phyloP scores from a whole-genome alignment of 345 rosid genomes.

The Salix brachista region DNA sequence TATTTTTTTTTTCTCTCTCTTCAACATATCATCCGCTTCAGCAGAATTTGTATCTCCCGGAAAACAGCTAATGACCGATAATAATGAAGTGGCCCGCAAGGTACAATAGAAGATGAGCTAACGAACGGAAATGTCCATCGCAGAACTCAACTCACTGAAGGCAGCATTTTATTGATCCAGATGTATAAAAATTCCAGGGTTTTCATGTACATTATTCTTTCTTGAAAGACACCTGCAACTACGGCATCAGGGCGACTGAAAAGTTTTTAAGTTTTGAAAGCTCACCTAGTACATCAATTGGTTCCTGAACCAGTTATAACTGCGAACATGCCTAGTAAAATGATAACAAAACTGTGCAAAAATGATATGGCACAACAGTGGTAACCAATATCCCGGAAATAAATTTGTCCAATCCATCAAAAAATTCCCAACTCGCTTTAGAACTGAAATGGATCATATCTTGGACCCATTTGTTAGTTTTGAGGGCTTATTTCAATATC shows the following conservation, averaged over 20 bases:
- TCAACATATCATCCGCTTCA: no score
- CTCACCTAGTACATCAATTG: not conserved
- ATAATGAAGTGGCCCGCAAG: no score
- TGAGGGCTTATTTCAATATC: slow-evolving; percentile 10
- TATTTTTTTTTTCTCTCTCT: no score
- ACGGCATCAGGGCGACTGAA: not conserved
- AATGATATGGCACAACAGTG: slow-evolving; percentile 4
- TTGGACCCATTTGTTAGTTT: slow-evolving; percentile 4
- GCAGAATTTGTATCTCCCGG: no score
- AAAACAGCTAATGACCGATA: no score
- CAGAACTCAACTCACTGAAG: not conserved
- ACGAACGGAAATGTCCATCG: no score
- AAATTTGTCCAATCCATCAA: not conserved
- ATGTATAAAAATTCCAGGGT: not conserved
- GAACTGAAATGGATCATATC: slow-evolving; percentile 1
- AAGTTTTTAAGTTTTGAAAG: not conserved
- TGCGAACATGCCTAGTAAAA: not conserved
- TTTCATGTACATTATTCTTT: slow-evolving; percentile 17
- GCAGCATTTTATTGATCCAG: slow-evolving; percentile 6
- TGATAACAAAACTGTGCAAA: slow-evolving; percentile 17
- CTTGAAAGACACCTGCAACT: not conserved
- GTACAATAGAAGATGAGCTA: no score
- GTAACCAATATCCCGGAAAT: not conserved
- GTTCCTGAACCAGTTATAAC: not conserved
- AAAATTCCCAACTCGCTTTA: slow-evolving; percentile 9